phyloP scores from a whole-genome alignment of 2,329 filamentous ascomycete genomes.

The Ceratocystis lukuohia region DNA sequence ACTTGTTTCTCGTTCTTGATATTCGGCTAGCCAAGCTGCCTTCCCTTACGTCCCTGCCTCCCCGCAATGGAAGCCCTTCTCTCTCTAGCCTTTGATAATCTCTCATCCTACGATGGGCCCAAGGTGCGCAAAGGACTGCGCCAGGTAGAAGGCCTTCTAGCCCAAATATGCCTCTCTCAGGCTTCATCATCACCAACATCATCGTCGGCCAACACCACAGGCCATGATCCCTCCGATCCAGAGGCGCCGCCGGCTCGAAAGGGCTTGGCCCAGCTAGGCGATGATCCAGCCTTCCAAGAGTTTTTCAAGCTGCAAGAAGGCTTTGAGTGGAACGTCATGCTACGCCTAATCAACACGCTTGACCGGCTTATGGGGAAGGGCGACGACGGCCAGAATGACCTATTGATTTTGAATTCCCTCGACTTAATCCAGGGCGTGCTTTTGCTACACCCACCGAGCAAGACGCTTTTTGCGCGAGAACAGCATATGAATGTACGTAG shows the following conservation, averaged over 20 bases:
- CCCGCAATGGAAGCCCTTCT: conserved; percentile 73
- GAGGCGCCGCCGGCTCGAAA: conserved; percentile 38
- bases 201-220: not conserved
- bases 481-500: conserved; percentile 76
- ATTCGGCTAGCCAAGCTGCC: not conserved
- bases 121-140: conserved; percentile 90
- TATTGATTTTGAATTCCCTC: conserved; percentile 75
- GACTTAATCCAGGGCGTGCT: conserved; percentile 81
- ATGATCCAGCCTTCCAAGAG: conserved; percentile 82
- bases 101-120: conserved; percentile 76
- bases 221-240: conserved; percentile 17
- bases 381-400: conserved; percentile 69
- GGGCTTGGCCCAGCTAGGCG: conserved; percentile 53
- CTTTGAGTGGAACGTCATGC: conserved; percentile 94
- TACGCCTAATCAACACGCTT: conserved; percentile 71
- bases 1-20: not conserved
- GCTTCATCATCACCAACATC: conserved; percentile 18
- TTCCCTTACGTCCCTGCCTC: conserved; percentile 16
- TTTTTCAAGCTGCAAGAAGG: conserved; percentile 96
- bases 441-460: conserved; percentile 79
- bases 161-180: conserved; percentile 76
- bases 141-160: conserved; percentile 85
- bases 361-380: conserved; percentile 75
- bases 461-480: conserved; percentile 73
- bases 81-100: conserved; percentile 88